Percentiles rank a stretch among this genome's conserved stretches.
Evolutionary conservation across 148 eudicot species (phyloP).

Genomic region (Chenopodium formosanum): DNA sequence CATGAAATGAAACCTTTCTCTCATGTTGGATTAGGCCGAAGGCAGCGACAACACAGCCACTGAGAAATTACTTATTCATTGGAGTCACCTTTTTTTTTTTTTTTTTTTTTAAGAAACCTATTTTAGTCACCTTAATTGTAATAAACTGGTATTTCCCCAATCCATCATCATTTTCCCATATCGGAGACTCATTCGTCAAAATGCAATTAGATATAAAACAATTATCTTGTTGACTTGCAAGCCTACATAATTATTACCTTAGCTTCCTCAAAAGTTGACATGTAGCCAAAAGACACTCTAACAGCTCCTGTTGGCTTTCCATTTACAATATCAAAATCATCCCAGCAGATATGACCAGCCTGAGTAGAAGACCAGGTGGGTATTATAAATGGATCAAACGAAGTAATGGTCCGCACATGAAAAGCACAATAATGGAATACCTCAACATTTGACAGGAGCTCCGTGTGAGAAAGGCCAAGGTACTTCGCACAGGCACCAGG

Average conservation of each 20-base stretch:
- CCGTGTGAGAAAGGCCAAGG: slow-evolving; percentile 85
- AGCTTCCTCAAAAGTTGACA: slow-evolving; percentile 96
- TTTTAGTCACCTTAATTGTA: not conserved
- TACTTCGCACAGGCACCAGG: slow-evolving; percentile 97
- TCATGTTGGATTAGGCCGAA: not conserved
- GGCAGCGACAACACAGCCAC: not conserved
- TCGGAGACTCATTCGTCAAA: not conserved
- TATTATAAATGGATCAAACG: slow-evolving; percentile 13
- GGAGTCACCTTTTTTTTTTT: not conserved
- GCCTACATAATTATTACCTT: slow-evolving; percentile 43
- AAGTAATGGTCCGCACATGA: not conserved
- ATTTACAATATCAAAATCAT: slow-evolving; percentile 76
- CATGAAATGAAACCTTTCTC: not conserved
- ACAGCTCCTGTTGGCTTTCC: slow-evolving; percentile 99
- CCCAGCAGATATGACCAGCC: slow-evolving; percentile 99
- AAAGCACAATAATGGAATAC: slow-evolving; percentile 37
- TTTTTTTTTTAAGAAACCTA: not conserved
- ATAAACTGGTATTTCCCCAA: not conserved
- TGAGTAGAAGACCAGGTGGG: slow-evolving; percentile 28
- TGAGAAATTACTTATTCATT: not conserved
- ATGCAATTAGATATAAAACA: not conserved
- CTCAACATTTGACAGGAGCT: slow-evolving; percentile 88
- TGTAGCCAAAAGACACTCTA: slow-evolving; percentile 92
- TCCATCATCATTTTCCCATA: not conserved
- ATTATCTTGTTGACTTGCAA: not conserved